A percentile compares a stretch with the other conserved stretches of the same genome.
Conservation (phyloP, 768 basidiomycete species). For the Suillus brevipes region DNA sequence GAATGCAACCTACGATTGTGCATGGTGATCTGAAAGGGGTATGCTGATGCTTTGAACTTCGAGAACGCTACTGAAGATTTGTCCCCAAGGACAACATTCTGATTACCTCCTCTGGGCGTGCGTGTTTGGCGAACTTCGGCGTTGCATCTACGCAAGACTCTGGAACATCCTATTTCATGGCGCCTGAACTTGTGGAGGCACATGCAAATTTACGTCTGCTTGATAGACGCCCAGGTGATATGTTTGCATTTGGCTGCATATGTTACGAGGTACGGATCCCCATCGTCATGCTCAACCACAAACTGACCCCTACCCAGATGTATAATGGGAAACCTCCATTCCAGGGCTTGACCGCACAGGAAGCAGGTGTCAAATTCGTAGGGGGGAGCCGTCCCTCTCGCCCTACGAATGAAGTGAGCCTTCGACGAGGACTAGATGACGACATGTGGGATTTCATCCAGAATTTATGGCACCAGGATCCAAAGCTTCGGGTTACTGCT, state of each 20-base stretch:
- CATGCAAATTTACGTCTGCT: conserved; percentile 7
- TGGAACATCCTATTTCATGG: conserved; percentile 26
- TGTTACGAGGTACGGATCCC: conserved; percentile 31
- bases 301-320: conserved; percentile 19
- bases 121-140: conserved; percentile 36
- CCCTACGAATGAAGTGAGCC: conserved; percentile 15
- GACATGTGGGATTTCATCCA: conserved; percentile 33
- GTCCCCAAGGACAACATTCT: conserved; percentile 29
- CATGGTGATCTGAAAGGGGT: conserved; percentile 48
- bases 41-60: conserved; percentile 11
- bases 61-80: neutral
- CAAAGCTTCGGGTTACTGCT: conserved; percentile 28
- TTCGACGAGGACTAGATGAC: conserved; percentile 28
- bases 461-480: conserved; percentile 29
- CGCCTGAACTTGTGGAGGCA: conserved; percentile 26
- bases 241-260: conserved; percentile 37
- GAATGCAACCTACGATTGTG: conserved; percentile 38
- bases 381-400: conserved; percentile 20
- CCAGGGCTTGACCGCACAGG: conserved; percentile 15
- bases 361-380: conserved; percentile 18
- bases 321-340: conserved; percentile 32
- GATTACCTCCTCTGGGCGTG: conserved; percentile 23
- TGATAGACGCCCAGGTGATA: conserved; percentile 32
- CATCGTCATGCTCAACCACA: neutral
- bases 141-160: conserved; percentile 22